Percentiles rank a stretch among this genome's conserved stretches.
These are phyloP conservation scores for Lactarius evosmus DNA, from an alignment of 768 basidiomycete species.

Conservation along the genomic window DNA sequence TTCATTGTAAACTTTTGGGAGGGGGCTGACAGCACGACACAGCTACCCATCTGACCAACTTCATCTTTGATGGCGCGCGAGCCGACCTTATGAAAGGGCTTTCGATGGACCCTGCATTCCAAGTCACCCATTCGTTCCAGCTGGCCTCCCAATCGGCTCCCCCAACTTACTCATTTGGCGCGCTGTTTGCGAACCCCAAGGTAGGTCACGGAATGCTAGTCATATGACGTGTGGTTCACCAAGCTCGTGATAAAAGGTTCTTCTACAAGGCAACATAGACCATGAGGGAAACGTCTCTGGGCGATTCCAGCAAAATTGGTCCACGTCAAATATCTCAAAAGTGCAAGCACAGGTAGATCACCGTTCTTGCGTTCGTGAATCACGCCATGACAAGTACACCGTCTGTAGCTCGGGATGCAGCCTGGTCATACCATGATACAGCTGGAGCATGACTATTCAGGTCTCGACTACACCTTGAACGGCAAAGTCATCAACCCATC, in stretches of 20 bases:
- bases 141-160: conserved; percentile 82
- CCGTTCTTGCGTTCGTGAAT: conserved; percentile 10
- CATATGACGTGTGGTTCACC: conserved; percentile 4
- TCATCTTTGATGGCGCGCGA: conserved; percentile 94
- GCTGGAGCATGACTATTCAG: conserved; percentile 90
- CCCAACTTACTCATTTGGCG: conserved; percentile 92
- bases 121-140: conserved; percentile 94
- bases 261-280: conserved; percentile 92
- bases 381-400: conserved; percentile 22
- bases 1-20: conserved; percentile 9
- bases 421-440: conserved; percentile 88
- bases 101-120: conserved; percentile 93
- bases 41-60: conserved; percentile 93
- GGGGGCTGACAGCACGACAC: conserved; percentile 15
- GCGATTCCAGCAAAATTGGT: conserved; percentile 89
- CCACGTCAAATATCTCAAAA: conserved; percentile 72
- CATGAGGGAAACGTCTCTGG: conserved; percentile 88
- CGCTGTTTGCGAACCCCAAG: conserved; percentile 81
- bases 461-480: conserved; percentile 82
- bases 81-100: conserved; percentile 94
- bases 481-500: conserved; percentile 90
- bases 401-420: conserved; percentile 64
- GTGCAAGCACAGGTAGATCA: conserved; percentile 76
- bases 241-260: conserved; percentile 50
- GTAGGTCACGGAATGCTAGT: conserved; percentile 42